These are phyloP conservation scores for Aphanoascus verrucosus DNA, from an alignment of 2,329 filamentous ascomycete genomes.

Conservation along the genomic window DNA sequence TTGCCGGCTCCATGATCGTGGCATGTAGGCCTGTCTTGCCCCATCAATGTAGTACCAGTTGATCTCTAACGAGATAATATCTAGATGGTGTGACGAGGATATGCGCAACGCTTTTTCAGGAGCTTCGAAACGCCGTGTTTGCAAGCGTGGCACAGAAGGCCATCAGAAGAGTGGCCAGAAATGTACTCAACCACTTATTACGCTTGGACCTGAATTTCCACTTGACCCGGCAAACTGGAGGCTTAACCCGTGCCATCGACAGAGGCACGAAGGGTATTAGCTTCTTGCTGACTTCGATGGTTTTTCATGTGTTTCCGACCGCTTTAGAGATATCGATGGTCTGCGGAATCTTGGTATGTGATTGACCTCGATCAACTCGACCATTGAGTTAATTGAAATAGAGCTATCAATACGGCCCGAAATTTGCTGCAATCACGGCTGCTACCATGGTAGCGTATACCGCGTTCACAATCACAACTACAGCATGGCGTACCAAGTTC, in stretches of 20 bases:
- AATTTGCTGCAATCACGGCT: slow-evolving; percentile 84
- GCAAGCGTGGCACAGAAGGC: slow-evolving; percentile 95
- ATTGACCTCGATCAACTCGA: background rate
- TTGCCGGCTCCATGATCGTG: slow-evolving; percentile 85
- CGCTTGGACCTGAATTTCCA: slow-evolving; percentile 89
- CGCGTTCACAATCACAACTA: slow-evolving; percentile 94
- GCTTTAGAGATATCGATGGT: slow-evolving; percentile 90
- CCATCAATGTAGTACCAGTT: background rate
- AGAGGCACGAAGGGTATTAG: slow-evolving; percentile 97
- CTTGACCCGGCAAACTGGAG: slow-evolving; percentile 85
- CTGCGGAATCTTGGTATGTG: slow-evolving; percentile 67
- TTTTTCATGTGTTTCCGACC: slow-evolving; percentile 92
- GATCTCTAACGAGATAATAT: slow-evolving; percentile 2
- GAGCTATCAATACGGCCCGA: slow-evolving; percentile 87
- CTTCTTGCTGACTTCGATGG: slow-evolving; percentile 94
- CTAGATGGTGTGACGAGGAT: slow-evolving; percentile 74
- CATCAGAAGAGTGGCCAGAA: slow-evolving; percentile 78
- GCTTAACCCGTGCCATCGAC: slow-evolving; percentile 86
- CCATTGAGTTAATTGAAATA: slow-evolving; percentile 19
- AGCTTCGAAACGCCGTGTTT: slow-evolving; percentile 90
- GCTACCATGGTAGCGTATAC: slow-evolving; percentile 88
- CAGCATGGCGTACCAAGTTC: slow-evolving; percentile 94
- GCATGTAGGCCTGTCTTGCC: slow-evolving; percentile 49
- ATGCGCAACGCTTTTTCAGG: slow-evolving; percentile 80
- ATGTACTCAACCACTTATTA: slow-evolving; percentile 84